Evolutionary conservation across 176 grass and related monocot species (phyloP).

Genomic region (Rhipidocladum racemiflorum): DNA sequence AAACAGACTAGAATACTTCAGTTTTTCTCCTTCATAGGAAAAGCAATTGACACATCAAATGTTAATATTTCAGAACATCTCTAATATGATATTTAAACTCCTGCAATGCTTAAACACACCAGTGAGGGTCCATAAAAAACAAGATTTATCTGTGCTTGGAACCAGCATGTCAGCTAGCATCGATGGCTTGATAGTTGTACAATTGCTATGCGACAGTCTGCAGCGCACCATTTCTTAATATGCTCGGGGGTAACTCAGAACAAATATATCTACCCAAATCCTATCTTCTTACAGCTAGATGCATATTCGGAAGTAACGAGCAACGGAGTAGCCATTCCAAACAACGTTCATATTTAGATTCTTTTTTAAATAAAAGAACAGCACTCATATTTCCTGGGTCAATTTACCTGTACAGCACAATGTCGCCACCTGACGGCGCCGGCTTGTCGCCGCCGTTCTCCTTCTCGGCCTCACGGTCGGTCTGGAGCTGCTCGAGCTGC

Average conservation of each 20-base stretch:
- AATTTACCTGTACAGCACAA: constrained; percentile 90
- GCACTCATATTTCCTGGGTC: too few species aligned
- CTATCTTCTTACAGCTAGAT: constrained; percentile 1
- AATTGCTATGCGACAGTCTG: constrained; percentile 7
- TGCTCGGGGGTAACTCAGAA: neutral
- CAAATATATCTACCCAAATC: constrained; percentile 7
- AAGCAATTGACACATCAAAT: neutral
- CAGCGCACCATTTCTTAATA: neutral
- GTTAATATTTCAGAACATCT: neutral
- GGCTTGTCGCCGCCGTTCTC: constrained; percentile 44
- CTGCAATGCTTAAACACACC: neutral
- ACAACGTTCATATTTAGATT: neutral
- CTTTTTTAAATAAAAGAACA: too few species aligned
- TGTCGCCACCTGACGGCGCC: constrained; percentile 54
- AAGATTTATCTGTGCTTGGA: neutral
- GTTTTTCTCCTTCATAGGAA: neutral
- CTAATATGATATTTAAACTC: neutral
- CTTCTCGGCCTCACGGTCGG: constrained; percentile 49
- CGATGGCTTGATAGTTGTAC: constrained; percentile 12
- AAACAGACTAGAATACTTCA: neutral
- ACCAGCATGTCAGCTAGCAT: neutral
- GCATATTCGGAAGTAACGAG: neutral
- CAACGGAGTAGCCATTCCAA: neutral
- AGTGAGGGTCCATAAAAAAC: neutral
- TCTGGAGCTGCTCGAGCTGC: constrained; percentile 93